Percentiles rank a stretch among this genome's conserved stretches.
Evolutionary conservation across 495 filamentous ascomycete genomes (phyloP).

Genomic region (Stereocaulon alpinum): DNA sequence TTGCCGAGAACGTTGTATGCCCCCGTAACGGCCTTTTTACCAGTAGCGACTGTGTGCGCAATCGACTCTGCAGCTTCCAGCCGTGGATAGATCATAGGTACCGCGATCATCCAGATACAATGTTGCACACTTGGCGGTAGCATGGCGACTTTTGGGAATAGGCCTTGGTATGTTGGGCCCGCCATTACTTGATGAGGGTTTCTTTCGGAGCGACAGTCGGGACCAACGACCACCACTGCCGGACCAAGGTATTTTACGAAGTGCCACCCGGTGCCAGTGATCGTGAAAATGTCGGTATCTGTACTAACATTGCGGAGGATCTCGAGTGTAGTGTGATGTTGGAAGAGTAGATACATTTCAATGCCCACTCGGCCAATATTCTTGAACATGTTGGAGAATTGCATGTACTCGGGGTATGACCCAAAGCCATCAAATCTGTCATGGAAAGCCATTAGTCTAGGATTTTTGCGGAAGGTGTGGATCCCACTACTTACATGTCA

Average conservation of each 20-base stretch:
- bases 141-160: constrained; percentile 90
- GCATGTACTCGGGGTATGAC: constrained; percentile 97
- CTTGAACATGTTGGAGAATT: constrained; percentile 92
- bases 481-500: constrained; percentile 70
- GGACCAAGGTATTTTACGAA: constrained; percentile 95
- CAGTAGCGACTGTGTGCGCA: constrained; percentile 81
- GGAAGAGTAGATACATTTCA: constrained; percentile 98
- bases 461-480: not conserved
- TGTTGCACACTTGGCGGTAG: constrained; percentile 91
- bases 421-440: constrained; percentile 92
- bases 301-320: constrained; percentile 77
- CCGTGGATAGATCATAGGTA: constrained; percentile 84
- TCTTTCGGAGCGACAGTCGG: constrained; percentile 83
- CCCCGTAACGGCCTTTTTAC: constrained; percentile 90
- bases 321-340: constrained; percentile 93
- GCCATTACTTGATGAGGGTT: constrained; percentile 88
- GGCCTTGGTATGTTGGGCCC: constrained; percentile 89
- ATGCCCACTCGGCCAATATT: constrained; percentile 96
- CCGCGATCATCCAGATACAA: constrained; percentile 87
- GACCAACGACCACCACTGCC: constrained; percentile 77
- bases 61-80: constrained; percentile 84
- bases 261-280: constrained; percentile 95
- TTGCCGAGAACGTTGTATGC: constrained; percentile 93
- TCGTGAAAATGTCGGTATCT: constrained; percentile 88
- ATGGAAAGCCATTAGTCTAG: not conserved